Conservation (phyloP, 2,329 filamentous ascomycete genomes). For the Teratosphaeria zuluensis region DNA sequence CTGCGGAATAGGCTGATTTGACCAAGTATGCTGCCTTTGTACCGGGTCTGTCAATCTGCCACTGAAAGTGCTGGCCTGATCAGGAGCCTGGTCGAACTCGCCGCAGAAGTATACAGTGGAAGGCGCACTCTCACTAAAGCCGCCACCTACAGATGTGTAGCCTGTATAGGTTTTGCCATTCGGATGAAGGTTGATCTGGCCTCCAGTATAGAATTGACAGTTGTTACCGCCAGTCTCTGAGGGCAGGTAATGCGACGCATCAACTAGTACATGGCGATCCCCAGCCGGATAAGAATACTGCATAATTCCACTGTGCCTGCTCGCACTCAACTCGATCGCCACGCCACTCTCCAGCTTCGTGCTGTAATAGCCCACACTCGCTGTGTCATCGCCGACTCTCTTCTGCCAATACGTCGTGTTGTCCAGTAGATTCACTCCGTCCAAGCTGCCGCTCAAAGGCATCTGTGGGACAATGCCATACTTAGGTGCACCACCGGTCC, state of each 20-base stretch:
- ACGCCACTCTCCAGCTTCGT: constrained; percentile 48
- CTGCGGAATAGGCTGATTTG: constrained; percentile 19
- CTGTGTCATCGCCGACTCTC: constrained; percentile 28
- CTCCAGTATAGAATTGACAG: constrained; percentile 50
- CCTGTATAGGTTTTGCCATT: constrained; percentile 46
- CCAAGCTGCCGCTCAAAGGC: constrained; percentile 35
- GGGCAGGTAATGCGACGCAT: constrained; percentile 54
- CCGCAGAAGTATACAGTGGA: constrained; percentile 56
- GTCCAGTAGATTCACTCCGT: constrained; percentile 29
- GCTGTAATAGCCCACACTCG: constrained; percentile 53
- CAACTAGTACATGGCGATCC: constrained; percentile 45
- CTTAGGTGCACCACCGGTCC: constrained; percentile 60
- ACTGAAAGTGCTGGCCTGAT: constrained; percentile 24
- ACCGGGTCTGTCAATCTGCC: constrained; percentile 21
- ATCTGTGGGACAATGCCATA: constrained; percentile 54
- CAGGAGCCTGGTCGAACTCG: constrained; percentile 41
- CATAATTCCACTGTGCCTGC: constrained; percentile 49
- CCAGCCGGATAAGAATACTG: constrained; percentile 48
- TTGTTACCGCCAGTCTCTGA: constrained; percentile 39
- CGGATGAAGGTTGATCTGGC: constrained; percentile 43
- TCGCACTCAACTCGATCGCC: constrained; percentile 47
- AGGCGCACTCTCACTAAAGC: constrained; percentile 51
- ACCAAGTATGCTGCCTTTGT: constrained; percentile 12
- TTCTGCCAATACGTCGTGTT: constrained; percentile 32
- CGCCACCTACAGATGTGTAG: constrained; percentile 51